Conservation (phyloP, 768 basidiomycete genomes). For the Naganishia onofrii region DNA sequence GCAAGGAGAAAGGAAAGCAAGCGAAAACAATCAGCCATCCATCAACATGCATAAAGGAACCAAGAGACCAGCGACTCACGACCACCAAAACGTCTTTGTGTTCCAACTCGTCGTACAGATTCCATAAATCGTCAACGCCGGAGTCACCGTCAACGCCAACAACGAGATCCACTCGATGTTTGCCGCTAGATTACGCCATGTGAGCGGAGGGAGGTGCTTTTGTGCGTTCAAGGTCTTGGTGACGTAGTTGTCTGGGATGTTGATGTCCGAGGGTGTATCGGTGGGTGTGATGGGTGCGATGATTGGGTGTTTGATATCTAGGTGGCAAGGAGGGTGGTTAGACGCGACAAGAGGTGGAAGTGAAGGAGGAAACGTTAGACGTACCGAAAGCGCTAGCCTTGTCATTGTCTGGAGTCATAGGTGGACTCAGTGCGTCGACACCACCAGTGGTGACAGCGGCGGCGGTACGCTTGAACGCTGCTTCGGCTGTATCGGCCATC, state of each 20-base stretch:
- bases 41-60: too few relatives aligned
- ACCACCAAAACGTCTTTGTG: conserved; percentile 71
- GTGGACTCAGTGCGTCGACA: conserved; percentile 41
- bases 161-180: conserved; percentile 66
- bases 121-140: conserved; percentile 71
- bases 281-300: conserved; percentile 44
- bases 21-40: too few relatives aligned
- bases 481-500: conserved; percentile 29
- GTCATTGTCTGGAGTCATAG: conserved; percentile 39
- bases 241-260: conserved; percentile 79
- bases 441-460: conserved; percentile 34
- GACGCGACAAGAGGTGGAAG: conserved; percentile 26
- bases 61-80: conserved; percentile 4
- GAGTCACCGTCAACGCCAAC: conserved; percentile 69
- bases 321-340: too few relatives aligned
- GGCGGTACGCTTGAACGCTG: conserved; percentile 18
- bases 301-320: conserved; percentile 17
- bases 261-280: conserved; percentile 45
- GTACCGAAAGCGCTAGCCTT: conserved; percentile 17
- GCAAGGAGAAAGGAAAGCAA: too few relatives aligned
- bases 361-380: neutral
- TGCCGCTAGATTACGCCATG: conserved; percentile 65
- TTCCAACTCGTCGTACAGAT: conserved; percentile 61
- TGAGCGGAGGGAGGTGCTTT: conserved; percentile 67
- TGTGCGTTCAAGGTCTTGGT: conserved; percentile 67